phyloP scores from a whole-genome alignment of 1,284 basidiomycete species.

The Trametes pubescens region DNA sequence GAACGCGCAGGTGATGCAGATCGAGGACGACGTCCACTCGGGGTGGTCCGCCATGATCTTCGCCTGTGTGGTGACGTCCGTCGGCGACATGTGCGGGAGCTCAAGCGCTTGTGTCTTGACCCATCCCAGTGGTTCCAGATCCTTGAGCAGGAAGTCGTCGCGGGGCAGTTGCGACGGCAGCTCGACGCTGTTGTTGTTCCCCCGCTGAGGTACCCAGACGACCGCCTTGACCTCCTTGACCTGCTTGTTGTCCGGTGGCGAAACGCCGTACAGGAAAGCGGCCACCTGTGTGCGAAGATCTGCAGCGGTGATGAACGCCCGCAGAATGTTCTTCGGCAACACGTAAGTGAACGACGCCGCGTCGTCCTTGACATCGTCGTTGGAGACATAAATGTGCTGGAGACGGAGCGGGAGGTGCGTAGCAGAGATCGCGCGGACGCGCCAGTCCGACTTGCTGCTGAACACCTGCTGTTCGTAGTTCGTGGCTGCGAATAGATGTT shows the following conservation, averaged over 20 bases:
- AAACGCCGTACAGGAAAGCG: slow-evolving; percentile 92
- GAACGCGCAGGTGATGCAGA: slow-evolving; percentile 95
- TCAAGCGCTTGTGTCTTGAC: slow-evolving; percentile 97
- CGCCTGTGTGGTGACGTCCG: slow-evolving; percentile 95
- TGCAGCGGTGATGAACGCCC: slow-evolving; percentile 92
- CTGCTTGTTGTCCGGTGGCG: slow-evolving; percentile 95
- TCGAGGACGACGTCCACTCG: slow-evolving; percentile 93
- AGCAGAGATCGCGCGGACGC: slow-evolving; percentile 94
- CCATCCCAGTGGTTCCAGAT: slow-evolving; percentile 97
- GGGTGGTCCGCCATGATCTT: slow-evolving; percentile 97
- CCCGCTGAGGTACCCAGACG: slow-evolving; percentile 95
- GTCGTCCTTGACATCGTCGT: slow-evolving; percentile 99
- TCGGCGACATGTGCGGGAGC: slow-evolving; percentile 90
- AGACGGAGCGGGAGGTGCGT: slow-evolving; percentile 96
- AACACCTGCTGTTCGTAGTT: slow-evolving; percentile 99
- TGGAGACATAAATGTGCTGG: slow-evolving; percentile 98
- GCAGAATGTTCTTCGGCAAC: slow-evolving; percentile 96
- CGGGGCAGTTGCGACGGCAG: slow-evolving; percentile 87
- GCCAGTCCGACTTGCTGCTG: slow-evolving; percentile 99
- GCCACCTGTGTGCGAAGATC: slow-evolving; percentile 98
- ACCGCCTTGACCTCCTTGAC: slow-evolving; percentile 99
- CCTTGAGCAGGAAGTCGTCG: slow-evolving; percentile 94
- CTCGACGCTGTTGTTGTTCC: slow-evolving; percentile 93
- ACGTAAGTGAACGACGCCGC: slow-evolving; percentile 95
- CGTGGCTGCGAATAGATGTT: slow-evolving; percentile 64